Conservation (phyloP, 1,284 basidiomycete species). For the Takashimella tepidaria region DNA sequence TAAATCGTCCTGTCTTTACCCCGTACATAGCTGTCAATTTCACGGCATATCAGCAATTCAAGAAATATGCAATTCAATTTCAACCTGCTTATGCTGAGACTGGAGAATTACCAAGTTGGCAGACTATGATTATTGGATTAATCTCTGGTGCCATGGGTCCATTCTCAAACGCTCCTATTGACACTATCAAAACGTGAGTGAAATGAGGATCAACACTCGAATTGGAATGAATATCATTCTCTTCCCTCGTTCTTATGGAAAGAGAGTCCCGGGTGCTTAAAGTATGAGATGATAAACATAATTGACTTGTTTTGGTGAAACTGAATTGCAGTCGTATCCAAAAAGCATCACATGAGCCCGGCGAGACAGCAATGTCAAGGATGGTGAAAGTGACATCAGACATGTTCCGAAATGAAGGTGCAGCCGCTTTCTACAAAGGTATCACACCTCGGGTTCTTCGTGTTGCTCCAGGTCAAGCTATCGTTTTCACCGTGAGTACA, state of each 20-base stretch:
- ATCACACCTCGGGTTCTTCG: constrained; percentile 95
- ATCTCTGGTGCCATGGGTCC: constrained; percentile 97
- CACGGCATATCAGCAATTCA: constrained; percentile 95
- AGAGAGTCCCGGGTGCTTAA: constrained; percentile 2
- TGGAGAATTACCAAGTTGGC: constrained; percentile 74
- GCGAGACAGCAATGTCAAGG: constrained; percentile 66
- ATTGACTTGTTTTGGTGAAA: background rate
- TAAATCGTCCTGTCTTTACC: constrained; percentile 1
- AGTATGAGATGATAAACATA: constrained; percentile 30
- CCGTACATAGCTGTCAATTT: constrained; percentile 75
- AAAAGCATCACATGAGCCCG: constrained; percentile 71
- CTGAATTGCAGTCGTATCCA: constrained; percentile 56
- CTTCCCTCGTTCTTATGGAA: background rate
- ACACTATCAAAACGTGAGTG: constrained; percentile 89
- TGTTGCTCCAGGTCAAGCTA: constrained; percentile 79
- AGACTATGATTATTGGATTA: constrained; percentile 89
- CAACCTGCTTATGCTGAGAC: constrained; percentile 66
- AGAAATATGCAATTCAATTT: constrained; percentile 67
- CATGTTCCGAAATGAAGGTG: constrained; percentile 91
- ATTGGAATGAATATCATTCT: too few relatives aligned
- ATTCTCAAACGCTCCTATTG: constrained; percentile 94
- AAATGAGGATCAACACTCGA: too few relatives aligned
- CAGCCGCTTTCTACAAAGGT: constrained; percentile 88
- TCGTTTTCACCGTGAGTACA: constrained; percentile 51
- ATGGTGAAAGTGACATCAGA: constrained; percentile 75